A percentile compares a stretch with the other conserved stretches of the same genome.
phyloP scores from a whole-genome alignment of 805 yeast species.

The Ogataea degrootiae region DNA sequence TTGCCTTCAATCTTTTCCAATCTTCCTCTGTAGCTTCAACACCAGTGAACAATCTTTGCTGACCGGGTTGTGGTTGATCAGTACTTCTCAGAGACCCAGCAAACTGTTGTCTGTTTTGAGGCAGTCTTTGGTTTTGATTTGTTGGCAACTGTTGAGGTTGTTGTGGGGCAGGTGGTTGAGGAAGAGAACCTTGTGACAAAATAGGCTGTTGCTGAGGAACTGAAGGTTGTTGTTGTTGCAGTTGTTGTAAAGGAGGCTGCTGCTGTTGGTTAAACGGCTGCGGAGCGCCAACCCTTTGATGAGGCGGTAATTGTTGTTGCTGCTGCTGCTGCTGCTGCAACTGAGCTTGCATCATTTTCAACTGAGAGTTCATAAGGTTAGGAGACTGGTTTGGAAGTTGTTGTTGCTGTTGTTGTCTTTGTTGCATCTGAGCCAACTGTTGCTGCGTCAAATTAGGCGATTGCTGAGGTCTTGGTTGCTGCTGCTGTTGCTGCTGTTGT shows the following conservation, averaged over 20 bases:
- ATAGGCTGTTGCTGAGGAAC: conserved; percentile 2
- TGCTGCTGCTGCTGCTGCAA: conserved; percentile 25
- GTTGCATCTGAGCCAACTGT: conserved; percentile 6
- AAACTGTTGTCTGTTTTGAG: conserved; percentile 15
- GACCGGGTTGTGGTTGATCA: conserved; percentile 11
- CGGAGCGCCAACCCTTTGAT: background rate
- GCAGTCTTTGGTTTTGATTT: conserved; percentile 26
- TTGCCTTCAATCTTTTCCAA: conserved; percentile 53
- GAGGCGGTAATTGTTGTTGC: conserved; percentile 12
- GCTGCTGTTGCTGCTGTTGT: conserved; percentile 9
- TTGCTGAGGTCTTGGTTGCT: conserved; percentile 13
- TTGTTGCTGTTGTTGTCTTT: conserved; percentile 4
- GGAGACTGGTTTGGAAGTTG: conserved; percentile 10
- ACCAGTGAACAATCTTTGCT: conserved; percentile 26
- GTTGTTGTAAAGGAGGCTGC: conserved; percentile 15
- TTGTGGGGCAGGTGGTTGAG: conserved; percentile 11
- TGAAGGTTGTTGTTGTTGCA: conserved; percentile 10
- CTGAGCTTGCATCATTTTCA: conserved; percentile 20
- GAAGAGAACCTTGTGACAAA: conserved; percentile 4
- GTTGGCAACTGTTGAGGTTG: conserved; percentile 29
- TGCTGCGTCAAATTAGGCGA: conserved; percentile 6
- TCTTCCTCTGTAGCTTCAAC: conserved; percentile 52
- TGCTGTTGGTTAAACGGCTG: conserved; percentile 16
- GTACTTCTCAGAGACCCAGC: conserved; percentile 3
- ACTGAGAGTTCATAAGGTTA: conserved; percentile 11